phyloP scores from a whole-genome alignment of 2,329 filamentous ascomycete genomes.

The Xylariomycetidae sp. region DNA sequence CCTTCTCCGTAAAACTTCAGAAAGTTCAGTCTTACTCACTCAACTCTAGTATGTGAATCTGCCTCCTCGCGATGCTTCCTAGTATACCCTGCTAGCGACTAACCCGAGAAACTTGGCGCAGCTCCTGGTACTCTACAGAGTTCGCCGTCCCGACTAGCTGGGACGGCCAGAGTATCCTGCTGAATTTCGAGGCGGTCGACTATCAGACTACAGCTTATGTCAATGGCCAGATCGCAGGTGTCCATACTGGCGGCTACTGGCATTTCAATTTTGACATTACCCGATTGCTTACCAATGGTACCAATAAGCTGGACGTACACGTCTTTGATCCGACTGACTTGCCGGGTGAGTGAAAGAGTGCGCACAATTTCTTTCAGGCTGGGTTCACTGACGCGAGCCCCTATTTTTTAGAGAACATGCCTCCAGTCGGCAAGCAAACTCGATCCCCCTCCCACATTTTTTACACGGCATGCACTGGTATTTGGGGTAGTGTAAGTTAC shows the following conservation, averaged over 20 bases:
- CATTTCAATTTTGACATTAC: conserved; percentile 58
- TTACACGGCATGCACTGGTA: conserved; percentile 68
- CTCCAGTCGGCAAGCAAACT: conserved; percentile 64
- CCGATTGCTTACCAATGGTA: conserved; percentile 33
- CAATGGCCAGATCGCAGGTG: conserved; percentile 47
- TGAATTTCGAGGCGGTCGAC: conserved; percentile 57
- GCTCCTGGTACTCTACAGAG: conserved; percentile 46
- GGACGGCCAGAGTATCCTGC: conserved; percentile 37
- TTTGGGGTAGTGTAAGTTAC: conserved; percentile 54
- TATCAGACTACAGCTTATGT: conserved; percentile 55
- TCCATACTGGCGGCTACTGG: conserved; percentile 58
- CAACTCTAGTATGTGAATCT: too few species aligned
- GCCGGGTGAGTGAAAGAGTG: too few species aligned
- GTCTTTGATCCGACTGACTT: conserved; percentile 67
- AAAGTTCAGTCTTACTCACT: too few species aligned
- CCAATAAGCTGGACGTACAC: conserved; percentile 58
- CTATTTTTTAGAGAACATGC: conserved; percentile 41
- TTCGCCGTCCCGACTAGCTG: conserved; percentile 47
- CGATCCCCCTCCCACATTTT: conserved; percentile 58
- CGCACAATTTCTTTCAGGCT: too few species aligned
- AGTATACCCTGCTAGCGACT: too few species aligned
- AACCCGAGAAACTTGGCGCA: too few species aligned
- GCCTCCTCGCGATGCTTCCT: too few species aligned
- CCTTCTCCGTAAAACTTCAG: too few species aligned
- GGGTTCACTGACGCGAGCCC: conserved; percentile 2